Conservation (phyloP, 495 filamentous ascomycete species). For the Melanomma pulvis-pyrius region DNA sequence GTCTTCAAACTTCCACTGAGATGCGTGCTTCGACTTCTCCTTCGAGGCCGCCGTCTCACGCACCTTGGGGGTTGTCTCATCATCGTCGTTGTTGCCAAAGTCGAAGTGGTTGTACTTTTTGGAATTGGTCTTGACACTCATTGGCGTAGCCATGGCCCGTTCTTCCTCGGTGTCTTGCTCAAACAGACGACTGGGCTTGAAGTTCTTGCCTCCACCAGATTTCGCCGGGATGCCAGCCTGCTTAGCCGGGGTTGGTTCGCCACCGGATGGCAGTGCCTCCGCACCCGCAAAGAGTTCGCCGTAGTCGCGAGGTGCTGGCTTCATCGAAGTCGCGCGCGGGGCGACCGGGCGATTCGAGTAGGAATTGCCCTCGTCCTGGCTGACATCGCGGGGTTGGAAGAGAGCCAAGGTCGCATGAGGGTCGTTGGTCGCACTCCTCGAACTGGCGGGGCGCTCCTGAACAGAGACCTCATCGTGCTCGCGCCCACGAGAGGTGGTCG, state of each 20-base stretch:
- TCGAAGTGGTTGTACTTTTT: constrained; percentile 88
- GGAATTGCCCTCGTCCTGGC: constrained; percentile 50
- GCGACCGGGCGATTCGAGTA: constrained; percentile 50
- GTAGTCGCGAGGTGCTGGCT: constrained; percentile 65
- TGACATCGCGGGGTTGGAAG: constrained; percentile 64
- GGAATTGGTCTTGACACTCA: constrained; percentile 63
- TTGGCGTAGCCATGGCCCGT: constrained; percentile 45
- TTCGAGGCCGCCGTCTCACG: constrained; percentile 48
- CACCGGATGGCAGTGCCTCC: constrained; percentile 38
- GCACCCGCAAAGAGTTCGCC: constrained; percentile 64
- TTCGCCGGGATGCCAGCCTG: constrained; percentile 62
- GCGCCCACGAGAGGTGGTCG: constrained; percentile 28
- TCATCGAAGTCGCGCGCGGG: constrained; percentile 60
- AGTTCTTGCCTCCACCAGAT: constrained; percentile 70
- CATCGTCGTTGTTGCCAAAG: constrained; percentile 66
- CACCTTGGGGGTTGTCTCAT: constrained; percentile 34
- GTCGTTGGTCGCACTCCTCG: constrained; percentile 56
- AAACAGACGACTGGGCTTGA: constrained; percentile 69
- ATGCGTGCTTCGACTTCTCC: constrained; percentile 62
- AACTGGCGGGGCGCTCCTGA: constrained; percentile 50
- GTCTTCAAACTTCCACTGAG: constrained; percentile 84
- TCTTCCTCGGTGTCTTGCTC: constrained; percentile 56
- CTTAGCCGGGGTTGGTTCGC: constrained; percentile 49
- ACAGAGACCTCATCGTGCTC: constrained; percentile 36
- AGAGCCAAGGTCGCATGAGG: constrained; percentile 79